Evolutionary conservation across 2,329 filamentous ascomycete genomes (phyloP).

Genomic region (Colletotrichum liriopes): DNA sequence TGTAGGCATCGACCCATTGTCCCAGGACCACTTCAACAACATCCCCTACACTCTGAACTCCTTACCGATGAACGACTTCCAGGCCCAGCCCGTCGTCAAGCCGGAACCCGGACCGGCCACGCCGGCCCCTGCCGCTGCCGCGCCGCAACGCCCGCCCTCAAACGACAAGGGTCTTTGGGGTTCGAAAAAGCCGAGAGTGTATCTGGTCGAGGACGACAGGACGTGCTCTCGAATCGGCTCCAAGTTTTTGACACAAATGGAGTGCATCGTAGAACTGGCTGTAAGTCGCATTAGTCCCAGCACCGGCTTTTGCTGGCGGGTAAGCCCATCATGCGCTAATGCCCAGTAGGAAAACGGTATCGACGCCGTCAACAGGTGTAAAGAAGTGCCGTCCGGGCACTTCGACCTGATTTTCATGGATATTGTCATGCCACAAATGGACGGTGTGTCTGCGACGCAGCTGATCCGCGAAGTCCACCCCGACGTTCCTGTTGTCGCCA

Average conservation of each 20-base stretch:
- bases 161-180: conserved; percentile 69
- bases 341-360: conserved; percentile 76
- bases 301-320: background rate
- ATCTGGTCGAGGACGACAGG: conserved; percentile 89
- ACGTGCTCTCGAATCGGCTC: conserved; percentile 78
- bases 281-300: conserved; percentile 60
- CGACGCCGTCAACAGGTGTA: conserved; percentile 91
- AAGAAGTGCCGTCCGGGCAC: conserved; percentile 60
- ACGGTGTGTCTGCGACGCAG: conserved; percentile 94
- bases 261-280: conserved; percentile 77
- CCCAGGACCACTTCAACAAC: conserved; percentile 93
- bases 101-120: conserved; percentile 40
- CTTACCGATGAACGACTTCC: conserved; percentile 66
- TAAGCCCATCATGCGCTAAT: conserved; percentile 2
- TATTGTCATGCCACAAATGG: conserved; percentile 97
- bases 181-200: conserved; percentile 79
- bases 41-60: conserved; percentile 84
- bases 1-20: conserved; percentile 95
- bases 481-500: conserved; percentile 91
- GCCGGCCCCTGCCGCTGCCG: conserved; percentile 40
- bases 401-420: conserved; percentile 87
- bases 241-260: conserved; percentile 77
- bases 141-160: conserved; percentile 50
- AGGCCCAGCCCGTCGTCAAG: conserved; percentile 48
- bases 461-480: conserved; percentile 91